phyloP scores from a whole-genome alignment of 1,284 basidiomycete species.

The Pyrrhoderma lamaoense region DNA sequence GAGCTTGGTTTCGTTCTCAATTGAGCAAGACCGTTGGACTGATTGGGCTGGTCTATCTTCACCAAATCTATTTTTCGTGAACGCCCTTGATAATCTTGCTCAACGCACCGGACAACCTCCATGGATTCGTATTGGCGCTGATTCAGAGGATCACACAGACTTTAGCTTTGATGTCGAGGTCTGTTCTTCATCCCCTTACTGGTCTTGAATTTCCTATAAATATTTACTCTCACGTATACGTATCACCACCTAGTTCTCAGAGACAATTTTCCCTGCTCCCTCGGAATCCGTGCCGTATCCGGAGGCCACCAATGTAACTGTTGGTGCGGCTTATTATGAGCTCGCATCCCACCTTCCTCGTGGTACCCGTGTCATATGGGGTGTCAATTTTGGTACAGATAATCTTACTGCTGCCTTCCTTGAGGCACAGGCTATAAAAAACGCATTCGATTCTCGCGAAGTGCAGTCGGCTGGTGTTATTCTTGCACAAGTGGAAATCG shows the following conservation, averaged over 20 bases:
- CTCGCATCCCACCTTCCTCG: slow-evolving; percentile 48
- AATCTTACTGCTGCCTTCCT: slow-evolving; percentile 53
- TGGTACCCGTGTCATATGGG: slow-evolving; percentile 59
- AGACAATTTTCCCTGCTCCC: slow-evolving; percentile 41
- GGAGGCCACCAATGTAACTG: slow-evolving; percentile 48
- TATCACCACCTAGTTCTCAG: slow-evolving; percentile 29
- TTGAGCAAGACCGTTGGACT: slow-evolving; percentile 18
- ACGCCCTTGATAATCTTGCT: slow-evolving; percentile 20
- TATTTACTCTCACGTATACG: neutral
- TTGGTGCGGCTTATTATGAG: slow-evolving; percentile 53
- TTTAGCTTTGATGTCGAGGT: slow-evolving; percentile 17
- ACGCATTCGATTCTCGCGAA: slow-evolving; percentile 40
- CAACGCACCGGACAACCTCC: slow-evolving; percentile 16
- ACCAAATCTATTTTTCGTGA: slow-evolving; percentile 17
- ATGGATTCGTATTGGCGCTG: slow-evolving; percentile 21
- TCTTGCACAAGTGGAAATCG: slow-evolving; percentile 45
- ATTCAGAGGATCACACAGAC: slow-evolving; percentile 22
- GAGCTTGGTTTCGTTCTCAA: slow-evolving; percentile 13
- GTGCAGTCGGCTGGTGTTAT: slow-evolving; percentile 40
- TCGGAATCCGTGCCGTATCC: slow-evolving; percentile 51
- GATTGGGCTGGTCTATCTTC: slow-evolving; percentile 14
- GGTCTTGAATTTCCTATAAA: neutral
- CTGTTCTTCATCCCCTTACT: neutral
- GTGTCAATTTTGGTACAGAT: slow-evolving; percentile 53
- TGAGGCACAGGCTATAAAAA: slow-evolving; percentile 48